These are phyloP conservation scores for Aschersonia sp. DNA, from an alignment of 2,329 filamentous ascomycete genomes.

Conservation along the genomic window DNA sequence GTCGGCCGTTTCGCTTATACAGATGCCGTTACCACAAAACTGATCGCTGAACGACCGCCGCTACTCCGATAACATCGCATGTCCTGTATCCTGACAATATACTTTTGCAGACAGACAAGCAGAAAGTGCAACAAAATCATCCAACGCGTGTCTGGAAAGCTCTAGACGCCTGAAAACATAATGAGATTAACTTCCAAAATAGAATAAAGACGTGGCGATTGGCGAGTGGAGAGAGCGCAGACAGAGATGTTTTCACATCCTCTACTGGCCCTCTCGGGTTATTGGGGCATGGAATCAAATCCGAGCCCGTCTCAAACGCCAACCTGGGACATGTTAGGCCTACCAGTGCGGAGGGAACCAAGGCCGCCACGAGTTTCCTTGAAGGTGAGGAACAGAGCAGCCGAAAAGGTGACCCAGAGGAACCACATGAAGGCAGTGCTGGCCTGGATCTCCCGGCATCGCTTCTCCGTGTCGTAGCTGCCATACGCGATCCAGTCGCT, in stretches of 20 bases:
- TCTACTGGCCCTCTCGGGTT: background rate
- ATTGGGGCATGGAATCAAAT: background rate
- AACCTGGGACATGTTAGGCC: constrained; percentile 43
- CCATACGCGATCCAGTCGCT: constrained; percentile 47
- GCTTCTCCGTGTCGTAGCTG: constrained; percentile 41
- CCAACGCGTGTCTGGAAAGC: background rate
- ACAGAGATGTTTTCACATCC: background rate
- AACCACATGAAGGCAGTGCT: constrained; percentile 68
- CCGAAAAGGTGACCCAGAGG: constrained; percentile 48
- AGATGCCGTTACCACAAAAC: too few relatives aligned
- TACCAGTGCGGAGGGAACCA: constrained; percentile 25
- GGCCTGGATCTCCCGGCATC: constrained; percentile 64
- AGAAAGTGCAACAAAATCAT: too few relatives aligned
- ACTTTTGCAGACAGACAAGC: too few relatives aligned
- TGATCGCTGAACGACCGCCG: too few relatives aligned
- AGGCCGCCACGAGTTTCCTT: constrained; percentile 32
- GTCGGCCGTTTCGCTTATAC: too few relatives aligned
- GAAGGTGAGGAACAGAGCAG: constrained; percentile 39
- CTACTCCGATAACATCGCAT: too few relatives aligned
- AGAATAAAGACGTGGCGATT: background rate
- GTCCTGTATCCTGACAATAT: too few relatives aligned
- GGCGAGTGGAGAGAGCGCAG: background rate
- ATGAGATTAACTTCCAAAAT: constrained; percentile 1
- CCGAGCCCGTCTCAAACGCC: constrained; percentile 21
- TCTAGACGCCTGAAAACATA: constrained; percentile 2